Evolutionary conservation across 2,329 filamentous ascomycete species (phyloP), one percentile per base, ranked within the genome.

Genomic region (Parafenestella ontariensis): DNA sequence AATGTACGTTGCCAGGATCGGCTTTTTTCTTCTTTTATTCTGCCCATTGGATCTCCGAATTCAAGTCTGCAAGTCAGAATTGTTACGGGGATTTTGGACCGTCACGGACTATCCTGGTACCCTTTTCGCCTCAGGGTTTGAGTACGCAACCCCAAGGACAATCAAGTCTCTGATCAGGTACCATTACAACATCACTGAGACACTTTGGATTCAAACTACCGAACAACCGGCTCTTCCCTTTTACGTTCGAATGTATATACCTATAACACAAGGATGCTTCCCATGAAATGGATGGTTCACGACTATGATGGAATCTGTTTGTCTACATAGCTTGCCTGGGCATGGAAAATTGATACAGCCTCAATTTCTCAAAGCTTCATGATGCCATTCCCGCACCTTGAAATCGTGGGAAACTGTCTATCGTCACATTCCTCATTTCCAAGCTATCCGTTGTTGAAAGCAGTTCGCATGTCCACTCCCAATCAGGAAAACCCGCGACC

Each of bases 201-300:
- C 45, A 44, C 37, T 26, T 52, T 62, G 50, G 39, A 60, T 39
- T 56, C 47, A 24, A 29, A 13, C 31, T 24, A 29, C 31, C 41
- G 41, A n/a, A 17, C 26, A 9, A 28, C 23, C 41, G 15, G 9
- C 13, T 28, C 18, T 51, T 18, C 44, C n/a, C 49, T 58, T 58
- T 55, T 49, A 50, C 57, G 34, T 66, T 61, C 60, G 53, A 63
- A 71, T 75, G 71, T 75, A 73, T 70, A 73, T 73, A 72, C 68
- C 69, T 46, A 54, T 49, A 48, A 26, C 24, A 52, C 51, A 48
- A 45, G 41, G 50, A 39, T 56, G 54, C 42, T 55, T 43, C 33
- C 50, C 48, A 37, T 41, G 53, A 61, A 4, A 57, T 59, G 65
- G 59, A 72, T 58, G 65, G 49, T 65, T 67, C 48, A 70, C 62